Evolutionary conservation across 2,329 filamentous ascomycete genomes (phyloP), one percentile per base, ranked within the genome.

Genomic region (Metarhizium album): DNA sequence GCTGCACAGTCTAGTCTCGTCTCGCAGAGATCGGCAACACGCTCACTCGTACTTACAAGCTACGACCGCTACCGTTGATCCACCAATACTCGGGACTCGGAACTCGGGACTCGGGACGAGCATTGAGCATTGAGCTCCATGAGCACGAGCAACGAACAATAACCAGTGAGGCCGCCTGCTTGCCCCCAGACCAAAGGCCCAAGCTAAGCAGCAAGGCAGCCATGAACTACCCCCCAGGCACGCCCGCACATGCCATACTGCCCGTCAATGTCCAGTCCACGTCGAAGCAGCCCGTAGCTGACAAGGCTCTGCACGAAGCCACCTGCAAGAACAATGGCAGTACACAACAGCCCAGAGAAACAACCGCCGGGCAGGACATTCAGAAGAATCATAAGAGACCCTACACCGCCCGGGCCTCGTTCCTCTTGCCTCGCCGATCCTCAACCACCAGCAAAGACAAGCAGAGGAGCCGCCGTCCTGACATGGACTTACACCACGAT

Each of bases 211-310:
- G 24, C 43, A 8, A 33, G 43, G 43, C 43, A 46, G 27, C 42
- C 43, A 46, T 46, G 24, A 46, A 29, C 43, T 42, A n/a, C 37
- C 40, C 42, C n/a, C 16, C 45, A 37, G 47, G 47, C 38, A 18
- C 40, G 24, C 47, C 47, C 27, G 38, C 47, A 33, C 40, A 49
- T 23, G 37, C 18, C 24, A 4, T 48, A 14, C 38, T 49, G 40
- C 47, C 47, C 18, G 47, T 49, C 38, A 45, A 35, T 18, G 38
- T 49, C 16, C 5, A 13, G 5, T 16, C 20, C 9, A 22, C 18
- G 40, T 42, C 40, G 20, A 40, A 20, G 8, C 18, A 20, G 9
- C n/a, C n/a, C 2, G 37, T 6, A 5, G 37, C 11, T 18, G 16
- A 6, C 37, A 20, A 40, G 8, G 8, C 37, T 9, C 37, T 20